These are phyloP conservation scores for Oropetium thomaeum DNA, from an alignment of 176 grass and related monocot species.

Conservation along the genomic window DNA sequence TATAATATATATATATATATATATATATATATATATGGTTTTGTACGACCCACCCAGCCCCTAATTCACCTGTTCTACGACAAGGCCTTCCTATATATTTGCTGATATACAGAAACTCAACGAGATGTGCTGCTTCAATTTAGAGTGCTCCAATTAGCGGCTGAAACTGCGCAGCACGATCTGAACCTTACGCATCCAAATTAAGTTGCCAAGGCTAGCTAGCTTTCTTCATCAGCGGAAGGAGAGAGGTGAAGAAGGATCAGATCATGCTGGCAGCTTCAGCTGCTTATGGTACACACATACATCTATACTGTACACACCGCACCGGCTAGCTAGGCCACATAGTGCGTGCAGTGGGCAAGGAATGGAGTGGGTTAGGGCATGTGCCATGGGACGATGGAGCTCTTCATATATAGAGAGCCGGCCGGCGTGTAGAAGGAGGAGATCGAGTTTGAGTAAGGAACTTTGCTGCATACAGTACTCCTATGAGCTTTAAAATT, in stretches of 20 bases:
- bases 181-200: slow-evolving; percentile 38
- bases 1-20: too few relatives aligned
- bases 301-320: background rate
- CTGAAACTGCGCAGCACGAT: slow-evolving; percentile 89
- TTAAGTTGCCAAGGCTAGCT: background rate
- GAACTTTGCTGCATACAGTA: background rate
- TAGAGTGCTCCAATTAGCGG: slow-evolving; percentile 56
- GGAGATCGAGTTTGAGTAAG: background rate
- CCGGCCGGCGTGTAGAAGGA: background rate
- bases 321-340: background rate
- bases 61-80: background rate
- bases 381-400: too few relatives aligned
- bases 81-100: background rate
- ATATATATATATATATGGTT: too few relatives aligned
- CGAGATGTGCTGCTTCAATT: background rate
- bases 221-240: background rate
- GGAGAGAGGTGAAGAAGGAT: slow-evolving; percentile 22
- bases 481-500: too few relatives aligned
- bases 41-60: background rate
- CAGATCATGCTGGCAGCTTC: slow-evolving; percentile 89
- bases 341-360: background rate
- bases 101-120: background rate
- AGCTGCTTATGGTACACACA: slow-evolving; percentile 54
- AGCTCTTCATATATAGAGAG: slow-evolving; percentile 31
- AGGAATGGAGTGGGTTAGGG: slow-evolving; percentile 18